These are phyloP conservation scores for Cutaneotrichosporon daszewskae DNA, from an alignment of 1,284 basidiomycete genomes.

Conservation along the genomic window DNA sequence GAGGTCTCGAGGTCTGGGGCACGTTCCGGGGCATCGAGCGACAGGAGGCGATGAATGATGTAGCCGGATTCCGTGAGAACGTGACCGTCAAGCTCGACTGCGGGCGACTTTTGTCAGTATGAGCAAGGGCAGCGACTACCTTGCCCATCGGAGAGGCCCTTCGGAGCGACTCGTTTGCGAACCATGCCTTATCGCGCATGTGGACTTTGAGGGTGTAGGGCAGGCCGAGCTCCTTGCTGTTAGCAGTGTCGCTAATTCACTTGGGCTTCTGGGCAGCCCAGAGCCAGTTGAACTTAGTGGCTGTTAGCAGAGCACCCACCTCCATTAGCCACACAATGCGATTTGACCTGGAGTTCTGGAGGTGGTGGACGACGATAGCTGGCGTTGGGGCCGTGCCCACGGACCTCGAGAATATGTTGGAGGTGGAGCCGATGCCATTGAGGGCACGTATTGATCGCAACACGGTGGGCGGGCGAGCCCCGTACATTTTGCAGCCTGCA, in stretches of 20 bases:
- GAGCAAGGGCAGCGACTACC: slow-evolving; percentile 1
- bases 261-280: too few species aligned
- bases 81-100: slow-evolving; percentile 26
- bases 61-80: slow-evolving; percentile 32
- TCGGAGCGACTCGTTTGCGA: slow-evolving; percentile 24
- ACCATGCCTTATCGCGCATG: slow-evolving; percentile 19
- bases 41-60: slow-evolving; percentile 30
- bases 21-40: background rate
- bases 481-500: too few species aligned
- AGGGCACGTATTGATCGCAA: too few species aligned
- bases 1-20: slow-evolving; percentile 13
- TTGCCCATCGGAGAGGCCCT: slow-evolving; percentile 30
- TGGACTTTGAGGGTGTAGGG: slow-evolving; percentile 36
- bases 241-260: background rate
- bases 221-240: slow-evolving; percentile 26
- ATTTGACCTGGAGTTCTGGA: slow-evolving; percentile 32
- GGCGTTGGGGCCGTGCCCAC: background rate
- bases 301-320: slow-evolving; percentile 18
- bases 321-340: slow-evolving; percentile 24
- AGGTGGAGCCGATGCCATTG: too few species aligned
- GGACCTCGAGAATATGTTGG: background rate
- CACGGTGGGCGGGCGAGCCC: too few species aligned
- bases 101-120: slow-evolving; percentile 22
- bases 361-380: slow-evolving; percentile 35
- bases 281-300: background rate